Base-by-base conservation (phyloP, 495 filamentous ascomycete species). In the Penicillium parvum region DNA sequence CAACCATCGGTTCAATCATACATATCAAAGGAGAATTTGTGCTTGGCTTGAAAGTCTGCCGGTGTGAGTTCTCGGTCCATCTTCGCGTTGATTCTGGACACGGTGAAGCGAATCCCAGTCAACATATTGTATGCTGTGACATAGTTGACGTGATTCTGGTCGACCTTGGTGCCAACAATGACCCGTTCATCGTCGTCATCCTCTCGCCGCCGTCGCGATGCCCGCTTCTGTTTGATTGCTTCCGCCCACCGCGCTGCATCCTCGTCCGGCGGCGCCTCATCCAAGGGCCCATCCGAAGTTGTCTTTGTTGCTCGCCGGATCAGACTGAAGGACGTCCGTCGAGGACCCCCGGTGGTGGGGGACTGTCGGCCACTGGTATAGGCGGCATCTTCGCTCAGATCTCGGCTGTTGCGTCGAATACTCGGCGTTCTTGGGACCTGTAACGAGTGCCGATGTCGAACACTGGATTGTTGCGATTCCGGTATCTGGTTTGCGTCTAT, bases 1-100 rank as follows among this genome's bases (percentile, higher is more conserved):
- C 32, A 15, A 19, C 19, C 4, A 16, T 21, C 7, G 7, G n/a
- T n/a, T n/a, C 22, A 15, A 5, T 61, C 82, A 54, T 73, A 87
- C 85, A 97, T 92, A 67, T 97, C 92, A 73, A 99, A 97, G 23
- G 90, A 96, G 62, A 96, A 97, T 68, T 99, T 97, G 65, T 97
- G 87, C 60, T 83, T 85, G 47, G 85, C 84, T 43, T 85, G 74
- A 61, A 99, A 99, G 69, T 99, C 94, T 23, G 81, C 85, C 52
- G 90, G 84, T 10, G 85, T 92, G 49, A 97, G 61, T 34, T 86
- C 77, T 43, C 90, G 81, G 66, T 96, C 88, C 65, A 96, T 78
- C 69, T 99, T 99, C 14, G 94, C 92, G 60, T 99, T 96, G 43
- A 92, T 95, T 44, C 92, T 78, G 43, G 90, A 96, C 4, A 99